Percentiles rank a stretch among this genome's conserved stretches.
phyloP scores from a whole-genome alignment of 176 grass and related monocot genomes.

The Eragrostis nindensis region DNA sequence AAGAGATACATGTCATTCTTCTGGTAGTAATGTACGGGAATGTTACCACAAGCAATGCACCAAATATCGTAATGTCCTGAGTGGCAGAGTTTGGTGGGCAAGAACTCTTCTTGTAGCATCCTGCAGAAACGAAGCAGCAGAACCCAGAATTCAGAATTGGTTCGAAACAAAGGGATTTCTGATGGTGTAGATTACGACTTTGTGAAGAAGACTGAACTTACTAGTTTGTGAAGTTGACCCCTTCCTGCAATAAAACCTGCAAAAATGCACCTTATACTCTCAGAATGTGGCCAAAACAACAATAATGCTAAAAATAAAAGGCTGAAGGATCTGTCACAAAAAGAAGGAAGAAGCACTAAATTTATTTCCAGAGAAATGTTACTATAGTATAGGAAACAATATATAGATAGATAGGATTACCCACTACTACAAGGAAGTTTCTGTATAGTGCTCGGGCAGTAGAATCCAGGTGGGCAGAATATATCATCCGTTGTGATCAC shows the following conservation, averaged over 20 bases:
- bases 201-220: conserved; percentile 49
- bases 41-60: conserved; percentile 76
- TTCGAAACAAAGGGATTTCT: background rate
- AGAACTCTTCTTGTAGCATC: conserved; percentile 82
- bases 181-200: conserved; percentile 9
- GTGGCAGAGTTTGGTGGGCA: conserved; percentile 76
- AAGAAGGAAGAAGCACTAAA: background rate
- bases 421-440: conserved; percentile 98
- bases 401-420: conserved; percentile 83
- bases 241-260: conserved; percentile 91
- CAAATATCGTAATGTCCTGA: conserved; percentile 99
- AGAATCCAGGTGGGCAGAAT: conserved; percentile 90
- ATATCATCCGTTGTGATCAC: conserved; percentile 64
- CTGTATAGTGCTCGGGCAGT: conserved; percentile 88
- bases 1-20: background rate
- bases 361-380: background rate
- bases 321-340: background rate
- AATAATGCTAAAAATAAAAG: conserved; percentile 6
- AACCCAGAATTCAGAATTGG: background rate
- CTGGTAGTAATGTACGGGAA: conserved; percentile 2
- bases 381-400: conserved; percentile 40
- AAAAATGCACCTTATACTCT: conserved; percentile 22
- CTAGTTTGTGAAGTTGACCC: conserved; percentile 74
- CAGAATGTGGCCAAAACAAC: background rate
- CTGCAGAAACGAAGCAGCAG: conserved; percentile 43